Evolutionary conservation across 2,329 filamentous ascomycete genomes (phyloP), one percentile per base, ranked within the genome.

Genomic region (Sporothrix brasiliensis): DNA sequence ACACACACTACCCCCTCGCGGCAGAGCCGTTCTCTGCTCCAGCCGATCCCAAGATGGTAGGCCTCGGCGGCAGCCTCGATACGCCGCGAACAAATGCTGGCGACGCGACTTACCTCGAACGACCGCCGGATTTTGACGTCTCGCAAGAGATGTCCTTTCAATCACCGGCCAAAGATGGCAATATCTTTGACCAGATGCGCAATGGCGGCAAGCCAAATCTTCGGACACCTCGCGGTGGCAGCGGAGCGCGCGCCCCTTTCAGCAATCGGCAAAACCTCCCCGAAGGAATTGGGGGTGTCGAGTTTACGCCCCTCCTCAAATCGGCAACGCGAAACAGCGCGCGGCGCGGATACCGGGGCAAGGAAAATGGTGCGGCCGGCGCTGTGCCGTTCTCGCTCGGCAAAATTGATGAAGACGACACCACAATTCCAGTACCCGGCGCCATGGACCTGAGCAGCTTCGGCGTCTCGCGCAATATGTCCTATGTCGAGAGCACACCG

Each of bases 281-380:
- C 27, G 83, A 85, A 50, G 86, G 86, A 73, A 81, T 89, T 54
- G 87, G 84, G 58, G 88, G 87, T 69, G 90, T 89, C 75, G 96
- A 99, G 77, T 99, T 99, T 79, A 99, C 95, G 0, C 95, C 96
- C 0, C 83, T 99, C 75, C 88, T 99, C 78, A 97, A 97, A 80
- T 93, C 83, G 30, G 89, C 86, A n/a, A 90, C 87, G 77, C 85
- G 82, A 84, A 94, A 84, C 83, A 93, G 83, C 86, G 91, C 83
- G 82, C 90, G 83, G 80, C 87, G 81, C 73, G 69, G 66, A 4
- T 86, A 78, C 78, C 81, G 78, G 74, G 88, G 86, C 78, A 91
- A 86, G 79, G 88, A 86, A 80, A 91, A 88, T 79, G 84, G 80
- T 19, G 83, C 84, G 58, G 39, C 60, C 1, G 83, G 83, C 16